These are phyloP conservation scores for Coemansia erecta DNA, from an alignment of 192 early-diverging fungal genomes.

Conservation along the genomic window DNA sequence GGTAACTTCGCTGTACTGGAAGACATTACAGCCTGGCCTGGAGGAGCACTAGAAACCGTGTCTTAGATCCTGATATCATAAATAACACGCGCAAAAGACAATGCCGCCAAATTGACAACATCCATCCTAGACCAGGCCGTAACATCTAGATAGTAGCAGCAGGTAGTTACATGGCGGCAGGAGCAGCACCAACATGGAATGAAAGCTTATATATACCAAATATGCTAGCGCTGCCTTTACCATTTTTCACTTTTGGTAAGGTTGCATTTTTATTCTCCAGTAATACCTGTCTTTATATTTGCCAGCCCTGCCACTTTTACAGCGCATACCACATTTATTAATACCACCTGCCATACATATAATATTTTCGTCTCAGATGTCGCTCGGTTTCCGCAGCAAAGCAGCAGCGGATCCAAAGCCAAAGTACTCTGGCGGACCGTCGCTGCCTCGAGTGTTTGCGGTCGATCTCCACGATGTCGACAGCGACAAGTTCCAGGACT, in stretches of 20 bases:
- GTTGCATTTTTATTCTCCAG: background rate
- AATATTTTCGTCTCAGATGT: constrained; percentile 3
- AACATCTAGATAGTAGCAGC: background rate
- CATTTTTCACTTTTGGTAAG: background rate
- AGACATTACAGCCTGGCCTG: too few relatives aligned
- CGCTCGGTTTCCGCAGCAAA: constrained; percentile 8
- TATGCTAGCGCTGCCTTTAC: background rate
- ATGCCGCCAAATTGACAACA: constrained; percentile 3
- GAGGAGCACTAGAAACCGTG: background rate
- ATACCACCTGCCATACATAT: background rate
- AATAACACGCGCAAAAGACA: constrained; percentile 5
- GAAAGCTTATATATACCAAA: background rate
- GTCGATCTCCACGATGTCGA: constrained; percentile 45
- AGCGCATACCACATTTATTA: background rate
- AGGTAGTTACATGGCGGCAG: background rate
- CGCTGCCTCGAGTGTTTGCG: constrained; percentile 38
- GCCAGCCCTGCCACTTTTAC: background rate
- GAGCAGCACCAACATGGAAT: too few relatives aligned
- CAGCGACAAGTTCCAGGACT: constrained; percentile 47
- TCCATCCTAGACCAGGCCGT: background rate
- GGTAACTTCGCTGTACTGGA: background rate
- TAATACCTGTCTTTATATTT: background rate
- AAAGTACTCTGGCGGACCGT: background rate
- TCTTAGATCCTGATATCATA: constrained; percentile 2
- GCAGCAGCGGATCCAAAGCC: constrained; percentile 4